Evolutionary conservation across 2,329 filamentous ascomycete species (phyloP), one percentile per base, ranked within the genome.

Genomic region (Colletotrichum lini): DNA sequence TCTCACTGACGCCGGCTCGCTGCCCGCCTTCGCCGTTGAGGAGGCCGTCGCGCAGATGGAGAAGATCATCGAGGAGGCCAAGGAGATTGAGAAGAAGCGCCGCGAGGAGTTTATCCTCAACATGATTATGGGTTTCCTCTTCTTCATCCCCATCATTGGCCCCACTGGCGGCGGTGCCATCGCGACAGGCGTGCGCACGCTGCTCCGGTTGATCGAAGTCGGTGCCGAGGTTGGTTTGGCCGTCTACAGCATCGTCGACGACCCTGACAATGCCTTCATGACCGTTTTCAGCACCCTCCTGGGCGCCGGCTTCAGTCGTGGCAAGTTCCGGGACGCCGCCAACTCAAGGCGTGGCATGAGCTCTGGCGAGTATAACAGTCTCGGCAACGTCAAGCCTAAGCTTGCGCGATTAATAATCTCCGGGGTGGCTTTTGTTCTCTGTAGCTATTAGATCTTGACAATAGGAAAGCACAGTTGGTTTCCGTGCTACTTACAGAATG

Each of bases 61-160:
- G 1, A 30, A 53, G 23, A 53, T 53, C 5, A 16, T 35, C 8
- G 8, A 53, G 15, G 50, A 53, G 23, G 50, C 50, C 50, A n/a
- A 10, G 0, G 50, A 35, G 15, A 53, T 53, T 35, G 50, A 54
- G 23, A 47, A 35, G 42, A 65, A 38, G 62, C 42, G 26, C 12
- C 52, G 62, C 26, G 40, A 57, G 40, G 62, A 65, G 26, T 30
- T 57, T 2, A 59, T 59, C n/a, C 35, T 66, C 23, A n/a, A 16
- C 52, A 59, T 66, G 42, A 57, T 52, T 8, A 47, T 40, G n/a
- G 21, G 35, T 7, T 38, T 66, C 63, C 21, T 66, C 40, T 59
- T 66, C 45, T 26, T 59, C 44, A 42, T 66, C 21, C 54, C 54
- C 21, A 59, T 66, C 54, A 44, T 59, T n/a, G 54, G 63, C 63